phyloP scores from a whole-genome alignment of 495 filamentous ascomycete species.

The Oleoguttula mirabilis region DNA sequence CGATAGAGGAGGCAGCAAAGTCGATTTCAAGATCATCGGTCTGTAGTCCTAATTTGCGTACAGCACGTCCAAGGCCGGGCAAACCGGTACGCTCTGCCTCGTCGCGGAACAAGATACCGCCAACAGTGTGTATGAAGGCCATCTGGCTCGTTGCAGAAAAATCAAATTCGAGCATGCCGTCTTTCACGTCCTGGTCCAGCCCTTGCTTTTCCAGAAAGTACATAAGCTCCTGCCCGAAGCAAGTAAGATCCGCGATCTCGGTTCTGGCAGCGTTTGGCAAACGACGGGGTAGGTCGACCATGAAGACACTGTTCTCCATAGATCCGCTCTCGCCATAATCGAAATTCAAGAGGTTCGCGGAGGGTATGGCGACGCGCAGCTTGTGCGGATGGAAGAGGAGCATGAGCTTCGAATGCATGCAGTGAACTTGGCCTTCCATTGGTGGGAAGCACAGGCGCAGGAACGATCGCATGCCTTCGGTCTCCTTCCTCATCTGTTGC shows the following conservation, averaged over 20 bases:
- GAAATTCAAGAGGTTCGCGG: slow-evolving; percentile 63
- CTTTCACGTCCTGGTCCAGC: slow-evolving; percentile 48
- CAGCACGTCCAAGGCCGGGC: slow-evolving; percentile 51
- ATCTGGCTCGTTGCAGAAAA: slow-evolving; percentile 54
- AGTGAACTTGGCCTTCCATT: slow-evolving; percentile 50
- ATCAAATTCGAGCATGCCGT: slow-evolving; percentile 56
- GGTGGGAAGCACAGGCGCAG: slow-evolving; percentile 69
- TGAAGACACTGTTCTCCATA: slow-evolving; percentile 77
- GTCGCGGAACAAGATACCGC: slow-evolving; percentile 38
- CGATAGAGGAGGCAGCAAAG: slow-evolving; percentile 59
- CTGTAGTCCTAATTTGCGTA: slow-evolving; percentile 44
- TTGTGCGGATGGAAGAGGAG: slow-evolving; percentile 59
- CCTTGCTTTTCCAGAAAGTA: slow-evolving; percentile 60
- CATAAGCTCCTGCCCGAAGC: slow-evolving; percentile 57
- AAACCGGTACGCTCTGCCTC: slow-evolving; percentile 54
- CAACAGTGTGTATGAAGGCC: slow-evolving; percentile 71
- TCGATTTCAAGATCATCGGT: slow-evolving; percentile 30
- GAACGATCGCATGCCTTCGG: slow-evolving; percentile 36
- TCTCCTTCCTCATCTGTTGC: slow-evolving; percentile 33
- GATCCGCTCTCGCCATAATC: slow-evolving; percentile 74
- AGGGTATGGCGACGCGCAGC: slow-evolving; percentile 66
- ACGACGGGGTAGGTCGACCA: slow-evolving; percentile 69
- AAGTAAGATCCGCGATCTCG: slow-evolving; percentile 33
- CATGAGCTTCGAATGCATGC: slow-evolving; percentile 87
- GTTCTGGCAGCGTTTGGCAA: slow-evolving; percentile 27